Base-by-base conservation (phyloP, 129 eudicot species). In the Logfia minima region DNA sequence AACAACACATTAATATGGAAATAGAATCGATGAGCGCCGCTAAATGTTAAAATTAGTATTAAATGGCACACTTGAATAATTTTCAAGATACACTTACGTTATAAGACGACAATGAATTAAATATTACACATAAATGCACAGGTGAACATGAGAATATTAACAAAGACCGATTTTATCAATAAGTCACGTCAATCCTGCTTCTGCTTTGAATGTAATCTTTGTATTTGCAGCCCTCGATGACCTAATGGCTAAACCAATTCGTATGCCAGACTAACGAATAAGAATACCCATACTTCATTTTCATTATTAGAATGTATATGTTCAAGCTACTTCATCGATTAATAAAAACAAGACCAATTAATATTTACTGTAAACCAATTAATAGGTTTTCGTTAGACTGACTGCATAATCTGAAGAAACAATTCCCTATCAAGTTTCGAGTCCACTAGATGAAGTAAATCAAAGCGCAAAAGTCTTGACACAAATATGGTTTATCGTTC, bases 401-500 rank as follows among this genome's bases (percentile, higher is more conserved):
- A 21, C 56, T 31, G 23, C 51, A 71, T 79, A 34, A 45, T 65
- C 73, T 23, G 74, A 80, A 65, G 29, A 64, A 32, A 70, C 22
- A 72, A 34, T 61, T 60, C 21, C 43, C 70, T 31, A 48, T 68
- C 4, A 71, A 23, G 72, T 79, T 79, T 61, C 18, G 16, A 71
- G 82, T 78, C 64, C 70, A 59, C 26, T 11, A 48, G 32, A 39
- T 32, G 59, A 68, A 56, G 62, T 29, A 66, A 64, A 75, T 24
- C 62, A 60, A 19, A 45, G 22, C 1, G 32, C 71, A 61, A 29
- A 4, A 70, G 77, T 24, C 66, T 71, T 51, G 11, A 60, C 48
- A 60, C 71, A 70, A 2, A 71, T 70, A 70, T 26, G 31, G 79
- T 66, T 74, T 80, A 74, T 74, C 74, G 80, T 43, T 67, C 41